Evolutionary conservation across 345 rosid genomes (phyloP), one percentile per base, ranked within the genome.

Genomic region (Chamaenerion angustifolium): DNA sequence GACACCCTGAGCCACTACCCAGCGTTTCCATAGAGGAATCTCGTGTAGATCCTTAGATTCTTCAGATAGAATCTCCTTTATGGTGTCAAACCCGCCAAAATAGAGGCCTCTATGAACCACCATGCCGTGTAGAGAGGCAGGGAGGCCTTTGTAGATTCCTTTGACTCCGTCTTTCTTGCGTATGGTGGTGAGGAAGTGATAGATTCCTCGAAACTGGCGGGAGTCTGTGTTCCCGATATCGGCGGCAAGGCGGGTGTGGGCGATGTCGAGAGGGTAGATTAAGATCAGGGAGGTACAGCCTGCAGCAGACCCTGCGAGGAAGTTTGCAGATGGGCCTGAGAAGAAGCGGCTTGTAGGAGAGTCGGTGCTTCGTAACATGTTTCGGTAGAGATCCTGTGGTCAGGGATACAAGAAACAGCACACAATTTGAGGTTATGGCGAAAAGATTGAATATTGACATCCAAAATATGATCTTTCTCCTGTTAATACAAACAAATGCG

Each of bases 211-310:
- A 50, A 87, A 92, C 49, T 87, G 96, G n/a, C 95, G 98, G 59
- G 54, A 78, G 10, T 82, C 88, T 2, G 71, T 66, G 62, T 75
- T 78, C 16, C 95, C 98, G 19, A 82, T 65, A 37, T 87, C 98
- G 15, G 96, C 95, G 21, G 96, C 95, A 45, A 87, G 81, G 40
- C 93, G 95, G 4, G 95, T 92, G 63, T 84, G 96, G 0, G 96
- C 88, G 0, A 87, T 87, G 54, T 87, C 98, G 12, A 87, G 93
- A 8, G 95, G 96, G 73, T 92, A 92, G 63, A 92, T 84, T 13
- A 89, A 57, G 46, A 83, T 63, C 61, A 81, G 61, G 21, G 95
- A 76, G 15, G 93, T 75, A 40, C 98, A 92, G 16, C 95, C 98
- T 48, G 96, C 95, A 0, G 85, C 90, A 60, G 96, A 78, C 14